Base-by-base conservation (phyloP, 179 eudicot species). In the Spinacia oleracea region DNA sequence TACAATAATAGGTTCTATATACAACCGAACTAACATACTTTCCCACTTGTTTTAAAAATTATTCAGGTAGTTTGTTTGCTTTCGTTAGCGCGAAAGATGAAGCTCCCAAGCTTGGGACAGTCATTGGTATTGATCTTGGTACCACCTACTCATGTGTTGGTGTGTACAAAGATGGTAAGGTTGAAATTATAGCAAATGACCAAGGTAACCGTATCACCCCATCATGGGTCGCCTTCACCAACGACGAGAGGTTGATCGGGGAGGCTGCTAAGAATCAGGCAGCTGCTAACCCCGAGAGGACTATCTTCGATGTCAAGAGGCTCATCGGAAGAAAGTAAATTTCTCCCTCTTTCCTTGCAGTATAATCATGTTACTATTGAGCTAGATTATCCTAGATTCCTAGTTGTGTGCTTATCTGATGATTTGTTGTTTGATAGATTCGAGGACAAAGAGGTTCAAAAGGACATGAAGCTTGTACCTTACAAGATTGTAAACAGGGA, bases 31-130 rank as follows among this genome's bases (percentile, higher is more conserved):
- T 78, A 58, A 82, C 69, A 25, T 55, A 45, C 40, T 8, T 9
- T 65, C 20, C n/a, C 8, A 7, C 6, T 21, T 3, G 0, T 62
- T 16, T 65, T 31, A 15, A 34, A 5, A 23, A 4, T 34, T 40
- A 0, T 23, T 20, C 83, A 85, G 87, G 85, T 63, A 82, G 77
- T 34, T 72, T 85, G 25, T 85, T 85, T 80, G 85, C 87, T 2
- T 60, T 85, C 48, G 27, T 83, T 1, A 85, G 74, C 16, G 87
- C 87, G 4, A 85, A 85, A 73, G 85, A 85, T 9, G 87, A 85
- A 80, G 87, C 83, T 4, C 87, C 87, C 0, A 85, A 85, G 85
- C 85, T 85, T n/a, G 87, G 87, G 34, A 85, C 87, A 69, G 87
- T 85, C 5, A 85, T 85, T 34, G 87, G 87, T 10, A 82, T 85